phyloP scores from a whole-genome alignment of 371 early-diverging fungal species.

The Syncephalastrum racemosum region DNA sequence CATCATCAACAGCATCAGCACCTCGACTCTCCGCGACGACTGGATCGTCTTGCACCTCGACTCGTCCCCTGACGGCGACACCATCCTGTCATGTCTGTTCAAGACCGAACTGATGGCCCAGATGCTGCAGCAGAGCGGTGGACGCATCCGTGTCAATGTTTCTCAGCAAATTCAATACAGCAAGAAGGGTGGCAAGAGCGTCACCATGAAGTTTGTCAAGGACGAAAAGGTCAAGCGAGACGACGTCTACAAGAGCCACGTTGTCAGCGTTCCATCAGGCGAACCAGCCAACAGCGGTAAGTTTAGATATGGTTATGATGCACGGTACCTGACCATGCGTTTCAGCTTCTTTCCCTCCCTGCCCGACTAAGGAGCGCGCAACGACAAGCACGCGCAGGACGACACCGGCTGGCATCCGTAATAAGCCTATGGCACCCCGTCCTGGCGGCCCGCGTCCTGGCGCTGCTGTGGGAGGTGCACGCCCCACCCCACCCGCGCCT shows the following conservation, averaged over 20 bases:
- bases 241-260: conserved; percentile 77
- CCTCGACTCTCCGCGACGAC: conserved; percentile 79
- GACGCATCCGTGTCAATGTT: conserved; percentile 62
- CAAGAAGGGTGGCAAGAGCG: conserved; percentile 78
- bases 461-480: conserved; percentile 3
- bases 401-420: conserved; percentile 19
- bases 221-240: conserved; percentile 61
- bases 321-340: conserved; percentile 2
- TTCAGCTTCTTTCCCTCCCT: conserved; percentile 61
- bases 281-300: conserved; percentile 65
- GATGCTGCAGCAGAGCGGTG: conserved; percentile 55
- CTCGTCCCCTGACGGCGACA: conserved; percentile 60
- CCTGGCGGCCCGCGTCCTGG: conserved; percentile 18
- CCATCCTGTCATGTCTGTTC: conserved; percentile 54
- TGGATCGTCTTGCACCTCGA: conserved; percentile 78
- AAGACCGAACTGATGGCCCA: conserved; percentile 87
- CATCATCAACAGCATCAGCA: conserved; percentile 54
- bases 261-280: conserved; percentile 69
- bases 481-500: conserved; percentile 3
- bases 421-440: conserved; percentile 19
- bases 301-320: not conserved
- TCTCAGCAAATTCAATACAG: conserved; percentile 60
- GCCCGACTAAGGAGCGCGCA: conserved; percentile 45
- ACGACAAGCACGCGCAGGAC: conserved; percentile 28
- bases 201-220: conserved; percentile 76